phyloP scores from a whole-genome alignment of 1,139 yeast species.

The Taiozyma sp. region DNA sequence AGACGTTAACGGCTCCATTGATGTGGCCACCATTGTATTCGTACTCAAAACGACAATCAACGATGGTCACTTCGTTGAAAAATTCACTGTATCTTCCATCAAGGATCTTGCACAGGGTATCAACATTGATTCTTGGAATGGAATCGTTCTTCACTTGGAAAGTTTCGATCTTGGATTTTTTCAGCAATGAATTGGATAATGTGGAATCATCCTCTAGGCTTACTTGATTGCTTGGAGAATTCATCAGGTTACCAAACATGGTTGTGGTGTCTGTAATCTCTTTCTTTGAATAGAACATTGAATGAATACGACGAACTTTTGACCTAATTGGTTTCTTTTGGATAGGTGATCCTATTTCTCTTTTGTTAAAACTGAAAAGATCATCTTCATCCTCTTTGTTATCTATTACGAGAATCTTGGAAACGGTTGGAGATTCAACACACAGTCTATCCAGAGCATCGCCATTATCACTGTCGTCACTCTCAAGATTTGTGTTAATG shows the following conservation, averaged over 20 bases:
- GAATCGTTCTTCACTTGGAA: conserved; percentile 48
- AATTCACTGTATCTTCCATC: conserved; percentile 46
- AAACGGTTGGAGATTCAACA: conserved; percentile 24
- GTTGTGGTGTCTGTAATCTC: conserved; percentile 27
- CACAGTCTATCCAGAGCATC: conserved; percentile 20
- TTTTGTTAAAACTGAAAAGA: conserved; percentile 14
- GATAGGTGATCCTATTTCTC: conserved; percentile 27
- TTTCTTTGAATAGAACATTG: conserved; percentile 52
- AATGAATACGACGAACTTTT: conserved; percentile 56
- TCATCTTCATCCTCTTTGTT: conserved; percentile 6
- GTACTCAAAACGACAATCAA: conserved; percentile 91
- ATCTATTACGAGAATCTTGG: conserved; percentile 3
- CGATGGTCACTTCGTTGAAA: conserved; percentile 56
- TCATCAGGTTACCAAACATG: conserved; percentile 22
- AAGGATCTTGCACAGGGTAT: conserved; percentile 57
- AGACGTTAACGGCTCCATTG: conserved; percentile 71
- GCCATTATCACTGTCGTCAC: conserved; percentile 10
- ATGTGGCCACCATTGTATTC: conserved; percentile 94
- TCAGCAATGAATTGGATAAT: conserved; percentile 25
- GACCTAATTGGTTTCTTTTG: conserved; percentile 25
- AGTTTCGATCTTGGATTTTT: conserved; percentile 39
- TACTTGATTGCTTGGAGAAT: conserved; percentile 12
- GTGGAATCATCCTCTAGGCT: conserved; percentile 13
- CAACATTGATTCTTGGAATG: conserved; percentile 68
- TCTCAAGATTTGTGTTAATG: conserved; percentile 5